Conservation (phyloP, 805 yeast genomes). For the Lachancea fermentati region DNA sequence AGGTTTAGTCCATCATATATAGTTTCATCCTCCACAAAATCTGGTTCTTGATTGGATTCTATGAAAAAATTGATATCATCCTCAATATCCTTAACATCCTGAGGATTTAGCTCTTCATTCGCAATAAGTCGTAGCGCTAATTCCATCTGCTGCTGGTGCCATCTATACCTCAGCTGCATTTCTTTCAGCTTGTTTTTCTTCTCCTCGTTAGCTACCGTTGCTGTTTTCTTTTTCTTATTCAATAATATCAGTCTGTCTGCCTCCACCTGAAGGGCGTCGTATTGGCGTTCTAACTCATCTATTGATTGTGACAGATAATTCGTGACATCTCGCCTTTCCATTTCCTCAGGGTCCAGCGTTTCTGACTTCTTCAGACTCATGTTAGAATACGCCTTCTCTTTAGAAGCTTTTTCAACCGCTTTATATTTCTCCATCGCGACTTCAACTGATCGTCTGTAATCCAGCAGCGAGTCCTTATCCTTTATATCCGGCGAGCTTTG, state of each 20-base stretch:
- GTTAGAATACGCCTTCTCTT: constrained; percentile 89
- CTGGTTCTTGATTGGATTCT: constrained; percentile 85
- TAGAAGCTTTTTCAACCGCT: constrained; percentile 88
- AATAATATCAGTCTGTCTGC: constrained; percentile 27
- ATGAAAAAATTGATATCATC: constrained; percentile 91
- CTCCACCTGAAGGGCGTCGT: constrained; percentile 65
- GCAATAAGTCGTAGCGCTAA: constrained; percentile 71
- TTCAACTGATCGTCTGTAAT: constrained; percentile 65
- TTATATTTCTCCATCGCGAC: constrained; percentile 93
- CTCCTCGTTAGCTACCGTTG: constrained; percentile 28
- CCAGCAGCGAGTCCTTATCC: constrained; percentile 77
- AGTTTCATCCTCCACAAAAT: constrained; percentile 91
- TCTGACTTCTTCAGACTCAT: constrained; percentile 75
- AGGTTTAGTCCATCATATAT: constrained; percentile 80
- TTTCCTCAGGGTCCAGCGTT: constrained; percentile 68
- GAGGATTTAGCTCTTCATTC: constrained; percentile 75
- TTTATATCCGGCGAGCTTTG: constrained; percentile 84
- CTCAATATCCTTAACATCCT: constrained; percentile 63
- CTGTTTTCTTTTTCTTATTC: constrained; percentile 32
- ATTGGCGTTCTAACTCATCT: constrained; percentile 78
- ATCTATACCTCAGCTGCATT: constrained; percentile 62
- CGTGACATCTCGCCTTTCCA: constrained; percentile 67
- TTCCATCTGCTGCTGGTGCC: constrained; percentile 79
- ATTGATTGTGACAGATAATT: constrained; percentile 62
- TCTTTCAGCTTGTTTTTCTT: constrained; percentile 49